Percentiles rank a stretch among this genome's conserved stretches.
phyloP scores from a whole-genome alignment of 2,329 filamentous ascomycete species.

The Penicillium sclerotigenum region DNA sequence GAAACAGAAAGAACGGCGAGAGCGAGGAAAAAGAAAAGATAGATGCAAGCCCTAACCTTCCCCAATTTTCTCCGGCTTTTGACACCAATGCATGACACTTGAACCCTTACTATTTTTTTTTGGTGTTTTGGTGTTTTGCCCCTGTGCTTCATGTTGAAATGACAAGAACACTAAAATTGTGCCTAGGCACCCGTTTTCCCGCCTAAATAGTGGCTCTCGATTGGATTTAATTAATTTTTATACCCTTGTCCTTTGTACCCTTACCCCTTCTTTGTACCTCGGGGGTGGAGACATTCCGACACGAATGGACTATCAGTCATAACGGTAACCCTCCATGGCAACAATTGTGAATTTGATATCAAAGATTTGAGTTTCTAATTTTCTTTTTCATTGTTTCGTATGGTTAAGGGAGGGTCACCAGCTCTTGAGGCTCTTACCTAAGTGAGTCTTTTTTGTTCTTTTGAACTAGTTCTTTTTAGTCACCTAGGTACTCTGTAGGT shows the following conservation, averaged over 20 bases:
- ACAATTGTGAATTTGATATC: neutral
- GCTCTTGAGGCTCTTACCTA: constrained; percentile 17
- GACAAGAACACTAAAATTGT: neutral
- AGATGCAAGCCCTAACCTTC: constrained; percentile 1
- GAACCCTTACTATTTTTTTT: constrained; percentile 4
- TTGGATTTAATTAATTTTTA: neutral
- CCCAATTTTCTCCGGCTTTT: constrained; percentile 8
- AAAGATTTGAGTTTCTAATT: neutral
- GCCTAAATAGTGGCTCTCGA: neutral
- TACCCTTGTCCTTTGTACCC: neutral
- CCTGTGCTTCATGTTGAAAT: constrained; percentile 9
- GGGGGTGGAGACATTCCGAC: neutral
- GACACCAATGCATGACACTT: constrained; percentile 4
- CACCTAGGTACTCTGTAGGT: neutral
- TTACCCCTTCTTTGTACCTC: neutral
- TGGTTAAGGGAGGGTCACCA: constrained; percentile 7
- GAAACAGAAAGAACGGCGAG: neutral
- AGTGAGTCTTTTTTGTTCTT: no score
- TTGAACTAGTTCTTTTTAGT: no score
- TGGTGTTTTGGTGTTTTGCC: neutral
- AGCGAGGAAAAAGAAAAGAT: neutral
- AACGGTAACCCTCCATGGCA: neutral
- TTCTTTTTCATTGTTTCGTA: neutral
- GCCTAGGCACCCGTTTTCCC: neutral
- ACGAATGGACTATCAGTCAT: neutral